A percentile compares a stretch with the other conserved stretches of the same genome.
phyloP scores from a whole-genome alignment of 768 basidiomycete genomes.

The Amanita rimosa region DNA sequence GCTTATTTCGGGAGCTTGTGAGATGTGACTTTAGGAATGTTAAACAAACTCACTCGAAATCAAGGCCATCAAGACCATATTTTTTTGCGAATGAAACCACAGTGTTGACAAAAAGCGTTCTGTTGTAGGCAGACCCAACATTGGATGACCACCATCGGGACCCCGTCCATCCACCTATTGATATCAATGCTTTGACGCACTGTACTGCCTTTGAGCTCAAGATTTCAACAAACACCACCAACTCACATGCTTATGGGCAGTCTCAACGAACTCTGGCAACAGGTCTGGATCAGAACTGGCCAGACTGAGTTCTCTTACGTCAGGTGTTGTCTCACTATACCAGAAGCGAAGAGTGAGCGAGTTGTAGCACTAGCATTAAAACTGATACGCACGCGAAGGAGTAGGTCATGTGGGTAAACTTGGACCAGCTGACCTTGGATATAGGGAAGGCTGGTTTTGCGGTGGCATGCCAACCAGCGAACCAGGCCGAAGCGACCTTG shows the following conservation, averaged over 20 bases:
- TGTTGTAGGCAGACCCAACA: conserved; percentile 44
- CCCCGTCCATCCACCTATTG: conserved; percentile 68
- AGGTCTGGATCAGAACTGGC: conserved; percentile 34
- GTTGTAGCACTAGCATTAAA: neutral
- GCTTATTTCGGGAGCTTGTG: conserved; percentile 22
- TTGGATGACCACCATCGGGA: conserved; percentile 50
- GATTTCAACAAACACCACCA: neutral
- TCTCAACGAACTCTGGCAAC: conserved; percentile 45
- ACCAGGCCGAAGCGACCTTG: conserved; percentile 47
- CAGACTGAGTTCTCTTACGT: conserved; percentile 23
- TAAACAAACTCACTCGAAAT: conserved; percentile 31
- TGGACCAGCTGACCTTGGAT: conserved; percentile 47
- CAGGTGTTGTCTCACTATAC: conserved; percentile 25
- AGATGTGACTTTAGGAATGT: neutral
- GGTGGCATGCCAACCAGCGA: conserved; percentile 53
- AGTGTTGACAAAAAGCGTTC: conserved; percentile 54
- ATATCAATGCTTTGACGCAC: conserved; percentile 46
- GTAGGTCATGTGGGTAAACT: conserved; percentile 60
- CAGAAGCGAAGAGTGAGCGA: neutral
- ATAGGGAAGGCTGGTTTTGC: conserved; percentile 29
- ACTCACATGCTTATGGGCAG: conserved; percentile 31
- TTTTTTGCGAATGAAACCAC: conserved; percentile 36
- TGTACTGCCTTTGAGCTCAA: conserved; percentile 14
- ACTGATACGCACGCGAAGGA: conserved; percentile 52
- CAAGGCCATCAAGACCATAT: conserved; percentile 50